Evolutionary conservation across 257 asterid genomes (phyloP), one percentile per base, ranked within the genome.

Genomic region (Thymus quinquecostatus): DNA sequence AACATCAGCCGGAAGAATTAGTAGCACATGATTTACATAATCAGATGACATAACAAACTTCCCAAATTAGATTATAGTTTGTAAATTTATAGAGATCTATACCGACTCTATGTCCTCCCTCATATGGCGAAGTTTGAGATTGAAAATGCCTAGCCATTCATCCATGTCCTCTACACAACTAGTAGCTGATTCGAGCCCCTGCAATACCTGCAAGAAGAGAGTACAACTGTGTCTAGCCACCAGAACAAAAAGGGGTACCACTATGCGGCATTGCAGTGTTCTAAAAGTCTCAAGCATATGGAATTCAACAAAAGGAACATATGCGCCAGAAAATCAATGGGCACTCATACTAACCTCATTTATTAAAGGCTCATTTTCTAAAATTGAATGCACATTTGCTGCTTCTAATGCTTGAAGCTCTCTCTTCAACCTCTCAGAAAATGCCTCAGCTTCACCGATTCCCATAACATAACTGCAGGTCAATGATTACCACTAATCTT

Each of bases 351-450:
- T 75, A 66, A 95, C 99, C 97, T 95, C 96, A 76, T 83, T 88
- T 60, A 92, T 79, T 78, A 92, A 86, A 72, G 98, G 92, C 79
- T 89, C 98, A 76, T 88, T 95, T 81, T 92, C 99, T 86, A 95
- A 79, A 77, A 95, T 88, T 71, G 98, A 87, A 79, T 95, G 99
- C 71, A 95, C 99, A 76, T 95, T 95, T 75, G 99, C 98, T 13
- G 99, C 99, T 89, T 95, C 99, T 78, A 95, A 83, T 60, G 99
- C 99, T 78, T 95, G 99, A 74, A 95, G 96, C 82, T 95, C 99
- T 66, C 99, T 82, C 82, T 90, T 95, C 86, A 95, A 79, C 70
- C 98, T 76, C 92, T 95, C 99, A 57, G 99, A 95, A 83, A 95
- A 95, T 77, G 98, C 98, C 85, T 92, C 99, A 34, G 99, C 99